phyloP scores from a whole-genome alignment of 2,329 filamentous ascomycete species.

The Fusarium veterinarium region DNA sequence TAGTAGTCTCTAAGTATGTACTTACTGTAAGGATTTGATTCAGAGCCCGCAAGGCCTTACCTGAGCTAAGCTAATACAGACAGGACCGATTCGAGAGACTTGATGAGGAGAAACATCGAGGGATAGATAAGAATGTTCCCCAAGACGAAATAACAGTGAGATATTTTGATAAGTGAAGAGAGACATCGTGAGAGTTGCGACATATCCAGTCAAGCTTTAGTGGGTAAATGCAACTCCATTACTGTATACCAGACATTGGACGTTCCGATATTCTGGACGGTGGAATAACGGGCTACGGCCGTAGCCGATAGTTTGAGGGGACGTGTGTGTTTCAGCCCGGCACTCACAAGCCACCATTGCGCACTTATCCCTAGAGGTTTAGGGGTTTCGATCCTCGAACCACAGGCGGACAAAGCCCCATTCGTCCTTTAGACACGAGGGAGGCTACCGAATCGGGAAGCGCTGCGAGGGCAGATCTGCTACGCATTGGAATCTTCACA shows the following conservation, averaged over 20 bases:
- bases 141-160: background rate
- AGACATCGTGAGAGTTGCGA: background rate
- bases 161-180: background rate
- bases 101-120: slow-evolving; percentile 3
- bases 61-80: slow-evolving; percentile 7
- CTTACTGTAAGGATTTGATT: background rate
- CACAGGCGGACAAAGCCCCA: slow-evolving; percentile 16
- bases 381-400: slow-evolving; percentile 1
- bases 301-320: slow-evolving; percentile 22
- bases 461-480: slow-evolving; percentile 18
- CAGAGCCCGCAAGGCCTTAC: slow-evolving; percentile 4
- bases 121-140: background rate
- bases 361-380: background rate
- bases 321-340: slow-evolving; percentile 34
- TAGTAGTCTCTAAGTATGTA: background rate
- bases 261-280: slow-evolving; percentile 12
- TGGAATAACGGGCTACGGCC: slow-evolving; percentile 8
- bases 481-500: slow-evolving; percentile 10
- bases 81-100: background rate
- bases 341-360: slow-evolving; percentile 32
- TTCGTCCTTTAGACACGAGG: slow-evolving; percentile 18
- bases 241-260: slow-evolving; percentile 12
- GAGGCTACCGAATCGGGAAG: slow-evolving; percentile 27
- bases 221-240: slow-evolving; percentile 10
- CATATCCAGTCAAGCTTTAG: slow-evolving; percentile 1